These are phyloP conservation scores for Angomonas deanei DNA, from an alignment of 208 protist species.

Conservation along the genomic window DNA sequence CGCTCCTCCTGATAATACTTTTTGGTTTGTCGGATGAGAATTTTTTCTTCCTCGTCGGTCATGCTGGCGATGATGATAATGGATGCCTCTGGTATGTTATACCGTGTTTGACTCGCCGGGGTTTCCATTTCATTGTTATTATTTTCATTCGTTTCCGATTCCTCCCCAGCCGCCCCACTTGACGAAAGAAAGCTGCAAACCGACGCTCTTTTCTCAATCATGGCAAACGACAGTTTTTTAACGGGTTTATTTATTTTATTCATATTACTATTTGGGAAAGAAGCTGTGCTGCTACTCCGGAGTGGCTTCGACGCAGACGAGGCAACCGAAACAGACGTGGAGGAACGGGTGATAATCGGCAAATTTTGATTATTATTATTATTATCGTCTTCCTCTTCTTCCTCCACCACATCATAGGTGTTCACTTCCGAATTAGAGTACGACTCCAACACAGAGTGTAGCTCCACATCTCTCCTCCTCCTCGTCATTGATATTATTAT, in stretches of 20 bases:
- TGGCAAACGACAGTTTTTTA: too few relatives aligned
- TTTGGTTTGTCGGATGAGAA: background rate
- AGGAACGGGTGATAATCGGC: background rate
- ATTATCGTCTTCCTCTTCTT: background rate
- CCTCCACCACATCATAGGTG: background rate
- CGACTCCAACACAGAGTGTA: constrained; percentile 7
- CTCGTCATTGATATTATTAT: background rate
- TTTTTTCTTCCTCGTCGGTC: background rate
- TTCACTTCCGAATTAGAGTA: background rate
- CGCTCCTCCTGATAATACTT: too few relatives aligned
- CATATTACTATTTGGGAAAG: too few relatives aligned
- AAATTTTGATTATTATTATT: background rate
- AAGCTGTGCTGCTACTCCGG: background rate
- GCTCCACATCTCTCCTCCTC: background rate
- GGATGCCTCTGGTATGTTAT: background rate
- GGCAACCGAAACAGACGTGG: background rate
- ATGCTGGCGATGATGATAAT: background rate
- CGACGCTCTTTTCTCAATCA: too few relatives aligned
- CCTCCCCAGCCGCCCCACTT: background rate
- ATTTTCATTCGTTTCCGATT: background rate
- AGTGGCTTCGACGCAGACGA: background rate
- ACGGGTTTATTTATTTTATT: too few relatives aligned
- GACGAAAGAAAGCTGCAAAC: too few relatives aligned
- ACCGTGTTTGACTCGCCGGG: background rate
- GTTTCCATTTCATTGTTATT: background rate